These are phyloP conservation scores for Pseudomonodictys pantanalensis DNA, from an alignment of 495 filamentous ascomycete species.

Conservation along the genomic window DNA sequence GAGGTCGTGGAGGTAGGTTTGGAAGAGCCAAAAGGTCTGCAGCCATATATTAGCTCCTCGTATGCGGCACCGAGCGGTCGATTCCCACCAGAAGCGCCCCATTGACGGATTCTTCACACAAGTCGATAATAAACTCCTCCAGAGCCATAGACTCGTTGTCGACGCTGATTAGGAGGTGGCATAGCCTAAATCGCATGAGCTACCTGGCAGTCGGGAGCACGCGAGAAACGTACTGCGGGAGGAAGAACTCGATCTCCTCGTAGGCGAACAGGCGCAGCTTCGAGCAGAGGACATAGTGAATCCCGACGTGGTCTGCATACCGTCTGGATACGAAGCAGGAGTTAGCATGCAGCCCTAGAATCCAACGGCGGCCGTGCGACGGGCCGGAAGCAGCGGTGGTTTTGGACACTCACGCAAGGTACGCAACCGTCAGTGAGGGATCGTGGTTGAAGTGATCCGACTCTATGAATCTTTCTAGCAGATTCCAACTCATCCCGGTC, in stretches of 20 bases:
- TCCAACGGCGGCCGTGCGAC: constrained; percentile 11
- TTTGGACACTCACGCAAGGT: constrained; percentile 62
- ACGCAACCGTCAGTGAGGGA: constrained; percentile 73
- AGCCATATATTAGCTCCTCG: constrained; percentile 10
- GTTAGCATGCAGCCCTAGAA: constrained; percentile 9
- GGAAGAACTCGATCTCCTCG: constrained; percentile 81
- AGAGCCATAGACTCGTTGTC: constrained; percentile 81
- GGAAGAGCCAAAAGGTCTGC: constrained; percentile 81
- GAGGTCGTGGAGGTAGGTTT: constrained; percentile 75
- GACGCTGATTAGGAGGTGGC: constrained; percentile 73
- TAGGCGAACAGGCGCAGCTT: constrained; percentile 78
- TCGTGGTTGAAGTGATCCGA: constrained; percentile 80
- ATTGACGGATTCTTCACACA: constrained; percentile 76
- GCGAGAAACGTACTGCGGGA: constrained; percentile 52
- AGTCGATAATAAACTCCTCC: constrained; percentile 75
- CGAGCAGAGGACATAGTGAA: constrained; percentile 74
- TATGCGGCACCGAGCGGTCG: not conserved
- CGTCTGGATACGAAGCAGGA: constrained; percentile 48
- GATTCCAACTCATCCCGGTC: constrained; percentile 51
- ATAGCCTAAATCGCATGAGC: constrained; percentile 48
- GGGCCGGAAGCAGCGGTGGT: constrained; percentile 15
- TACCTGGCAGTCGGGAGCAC: not conserved
- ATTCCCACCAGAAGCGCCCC: constrained; percentile 65
- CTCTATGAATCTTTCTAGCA: constrained; percentile 74
- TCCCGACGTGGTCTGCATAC: constrained; percentile 77